phyloP scores from a whole-genome alignment of 768 basidiomycete genomes.

The Trametes punicea region DNA sequence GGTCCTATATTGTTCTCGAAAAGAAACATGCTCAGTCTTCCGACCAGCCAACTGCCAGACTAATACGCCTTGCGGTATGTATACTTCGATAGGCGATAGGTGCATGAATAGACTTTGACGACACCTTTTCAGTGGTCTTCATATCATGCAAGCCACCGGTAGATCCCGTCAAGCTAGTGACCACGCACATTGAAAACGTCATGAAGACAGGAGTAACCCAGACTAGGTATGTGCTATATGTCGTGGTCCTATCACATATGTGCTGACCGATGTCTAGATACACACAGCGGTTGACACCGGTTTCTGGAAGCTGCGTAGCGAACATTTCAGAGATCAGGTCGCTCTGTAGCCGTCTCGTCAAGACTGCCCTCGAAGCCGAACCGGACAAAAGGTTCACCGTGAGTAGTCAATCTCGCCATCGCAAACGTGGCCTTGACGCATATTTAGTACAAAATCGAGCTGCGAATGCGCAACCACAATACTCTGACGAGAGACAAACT shows the following conservation, averaged over 20 bases:
- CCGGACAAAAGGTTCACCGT: slow-evolving; percentile 48
- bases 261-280: slow-evolving; percentile 41
- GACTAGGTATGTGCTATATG: slow-evolving; percentile 48
- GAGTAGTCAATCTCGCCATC: slow-evolving; percentile 12
- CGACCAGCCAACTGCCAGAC: slow-evolving; percentile 68
- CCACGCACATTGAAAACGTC: slow-evolving; percentile 61
- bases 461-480: slow-evolving; percentile 74
- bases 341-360: slow-evolving; percentile 54
- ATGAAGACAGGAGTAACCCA: slow-evolving; percentile 57
- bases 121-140: slow-evolving; percentile 56
- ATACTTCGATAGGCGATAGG: neutral
- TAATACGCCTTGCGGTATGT: slow-evolving; percentile 73
- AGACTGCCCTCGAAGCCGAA: slow-evolving; percentile 48
- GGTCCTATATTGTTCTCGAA: slow-evolving; percentile 18
- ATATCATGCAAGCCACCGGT: slow-evolving; percentile 77
- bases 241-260: neutral
- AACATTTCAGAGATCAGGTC: slow-evolving; percentile 66
- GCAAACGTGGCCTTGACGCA: neutral
- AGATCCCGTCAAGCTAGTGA: slow-evolving; percentile 69
- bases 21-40: neutral
- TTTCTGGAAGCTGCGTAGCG: slow-evolving; percentile 63
- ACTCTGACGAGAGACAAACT: slow-evolving; percentile 56
- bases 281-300: slow-evolving; percentile 68
- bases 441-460: slow-evolving; percentile 75
- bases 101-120: neutral